These are phyloP conservation scores for Aureobasidium leucospermi DNA, from an alignment of 2,329 filamentous ascomycete species.

Conservation along the genomic window DNA sequence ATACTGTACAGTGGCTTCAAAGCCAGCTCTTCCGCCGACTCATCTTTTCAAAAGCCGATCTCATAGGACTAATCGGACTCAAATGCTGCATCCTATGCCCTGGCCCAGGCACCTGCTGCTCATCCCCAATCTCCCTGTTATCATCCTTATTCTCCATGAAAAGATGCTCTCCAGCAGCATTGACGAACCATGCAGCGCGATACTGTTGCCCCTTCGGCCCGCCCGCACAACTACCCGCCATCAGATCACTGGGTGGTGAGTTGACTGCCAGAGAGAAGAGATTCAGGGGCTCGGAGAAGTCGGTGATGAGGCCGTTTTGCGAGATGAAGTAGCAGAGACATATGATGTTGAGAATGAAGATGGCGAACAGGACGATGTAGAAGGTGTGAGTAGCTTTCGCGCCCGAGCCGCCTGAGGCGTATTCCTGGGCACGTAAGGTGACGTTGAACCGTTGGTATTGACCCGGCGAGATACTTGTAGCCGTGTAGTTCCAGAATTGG, in stretches of 20 bases:
- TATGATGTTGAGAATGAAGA: conserved; percentile 60
- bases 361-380: conserved; percentile 56
- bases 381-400: conserved; percentile 53
- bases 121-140: conserved; percentile 7
- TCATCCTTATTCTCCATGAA: conserved; percentile 37
- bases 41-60: not conserved
- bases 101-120: not conserved
- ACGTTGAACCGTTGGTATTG: conserved; percentile 57
- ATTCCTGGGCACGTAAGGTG: conserved; percentile 57
- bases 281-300: conserved; percentile 72
- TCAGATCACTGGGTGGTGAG: conserved; percentile 43
- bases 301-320: conserved; percentile 59
- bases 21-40: conserved; percentile 2
- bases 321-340: conserved; percentile 58
- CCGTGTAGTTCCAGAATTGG: conserved; percentile 32
- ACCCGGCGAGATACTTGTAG: conserved; percentile 33
- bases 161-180: conserved; percentile 38
- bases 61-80: not conserved
- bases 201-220: conserved; percentile 48
- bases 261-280: conserved; percentile 67
- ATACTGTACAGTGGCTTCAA: not conserved
- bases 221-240: conserved; percentile 51
- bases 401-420: conserved; percentile 54
- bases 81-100: not conserved
- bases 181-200: conserved; percentile 32